Percentiles rank a stretch among this genome's conserved stretches.
These are phyloP conservation scores for Boletus smithii DNA, from an alignment of 1,284 basidiomycete species.

Conservation along the genomic window DNA sequence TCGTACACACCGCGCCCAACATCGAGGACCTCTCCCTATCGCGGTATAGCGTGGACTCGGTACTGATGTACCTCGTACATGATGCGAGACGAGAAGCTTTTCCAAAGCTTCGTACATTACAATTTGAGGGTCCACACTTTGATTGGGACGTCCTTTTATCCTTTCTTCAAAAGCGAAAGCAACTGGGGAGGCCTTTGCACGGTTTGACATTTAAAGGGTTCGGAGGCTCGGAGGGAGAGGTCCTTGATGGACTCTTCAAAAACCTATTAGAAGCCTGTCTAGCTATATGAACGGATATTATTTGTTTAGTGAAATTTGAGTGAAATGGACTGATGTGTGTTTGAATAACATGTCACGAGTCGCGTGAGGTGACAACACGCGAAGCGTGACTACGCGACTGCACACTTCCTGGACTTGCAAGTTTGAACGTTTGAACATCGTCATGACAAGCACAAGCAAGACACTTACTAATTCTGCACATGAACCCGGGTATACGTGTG, in stretches of 20 bases:
- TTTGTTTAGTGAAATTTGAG: too few relatives aligned
- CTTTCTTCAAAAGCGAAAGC: slow-evolving; percentile 27
- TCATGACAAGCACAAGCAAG: slow-evolving; percentile 30
- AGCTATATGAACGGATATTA: slow-evolving; percentile 15
- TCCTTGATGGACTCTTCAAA: slow-evolving; percentile 23
- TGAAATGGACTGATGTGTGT: too few relatives aligned
- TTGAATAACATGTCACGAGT: slow-evolving; percentile 21
- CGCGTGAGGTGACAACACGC: slow-evolving; percentile 27
- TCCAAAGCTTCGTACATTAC: slow-evolving; percentile 17
- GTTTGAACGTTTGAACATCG: not conserved
- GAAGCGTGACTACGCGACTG: slow-evolving; percentile 24
- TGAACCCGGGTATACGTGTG: slow-evolving; percentile 39
- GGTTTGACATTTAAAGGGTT: slow-evolving; percentile 24
- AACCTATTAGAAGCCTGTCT: slow-evolving; percentile 25
- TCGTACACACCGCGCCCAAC: slow-evolving; percentile 28
- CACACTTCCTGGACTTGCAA: too few relatives aligned
- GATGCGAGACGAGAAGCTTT: slow-evolving; percentile 33
- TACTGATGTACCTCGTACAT: slow-evolving; percentile 26
- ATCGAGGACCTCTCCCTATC: slow-evolving; percentile 26
- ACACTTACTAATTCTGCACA: slow-evolving; percentile 40
- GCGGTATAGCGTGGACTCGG: slow-evolving; percentile 26
- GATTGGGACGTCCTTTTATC: slow-evolving; percentile 32
- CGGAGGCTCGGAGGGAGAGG: slow-evolving; percentile 14
- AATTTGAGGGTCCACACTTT: slow-evolving; percentile 27
- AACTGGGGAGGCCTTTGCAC: slow-evolving; percentile 19